Base-by-base conservation (phyloP, 306 rosid species). In the Fagus crenata region DNA sequence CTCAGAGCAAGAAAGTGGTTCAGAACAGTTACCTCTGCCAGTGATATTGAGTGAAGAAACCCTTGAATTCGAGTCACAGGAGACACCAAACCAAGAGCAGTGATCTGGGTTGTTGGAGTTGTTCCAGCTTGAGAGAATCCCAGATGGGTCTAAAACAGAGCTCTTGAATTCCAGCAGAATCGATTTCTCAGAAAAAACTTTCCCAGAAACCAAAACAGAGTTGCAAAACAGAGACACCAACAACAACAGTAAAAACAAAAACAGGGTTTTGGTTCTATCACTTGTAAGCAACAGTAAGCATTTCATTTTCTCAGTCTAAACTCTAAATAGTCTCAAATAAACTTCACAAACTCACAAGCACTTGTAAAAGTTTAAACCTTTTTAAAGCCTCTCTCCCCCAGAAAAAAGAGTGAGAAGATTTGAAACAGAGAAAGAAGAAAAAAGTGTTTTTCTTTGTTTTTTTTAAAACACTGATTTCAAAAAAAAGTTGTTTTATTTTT, bases 31-130 rank as follows among this genome's bases (percentile, higher is more conserved):
- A 77, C 81, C 86, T 82, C 78, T 72, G 43, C 97, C 98, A 56
- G 92, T 86, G 82, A 93, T 42, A 89, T 89, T 91, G 80, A 93
- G 79, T 0, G 92, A 72, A 37, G 90, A 83, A n/a, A 93, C 98
- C 46, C 93, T 87, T 4, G 78, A 82, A 77, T 74, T 70, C 0
- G 84, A 77, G 87, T 89, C 86, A 86, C 98, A 93, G 12, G 43
- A 85, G 58, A 93, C 89, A 0, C 97, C 98, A 28, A 33, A 28
- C 91, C 91, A 91, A 2, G 83, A 75, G 80, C 98, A 93, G 86
- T 87, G 83, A 51, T 76, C 53, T 9, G 87, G 75, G 53, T 42
- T 70, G 55, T 2, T 39, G 5, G 83, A 3, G 59, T n/a, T 77
- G 59, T n/a, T 78, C 98, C 98, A 93, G 74, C 64, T 49, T 2